A percentile compares a stretch with the other conserved stretches of the same genome.
phyloP scores from a whole-genome alignment of 2,329 filamentous ascomycete genomes.

The Colletotrichum sp. region DNA sequence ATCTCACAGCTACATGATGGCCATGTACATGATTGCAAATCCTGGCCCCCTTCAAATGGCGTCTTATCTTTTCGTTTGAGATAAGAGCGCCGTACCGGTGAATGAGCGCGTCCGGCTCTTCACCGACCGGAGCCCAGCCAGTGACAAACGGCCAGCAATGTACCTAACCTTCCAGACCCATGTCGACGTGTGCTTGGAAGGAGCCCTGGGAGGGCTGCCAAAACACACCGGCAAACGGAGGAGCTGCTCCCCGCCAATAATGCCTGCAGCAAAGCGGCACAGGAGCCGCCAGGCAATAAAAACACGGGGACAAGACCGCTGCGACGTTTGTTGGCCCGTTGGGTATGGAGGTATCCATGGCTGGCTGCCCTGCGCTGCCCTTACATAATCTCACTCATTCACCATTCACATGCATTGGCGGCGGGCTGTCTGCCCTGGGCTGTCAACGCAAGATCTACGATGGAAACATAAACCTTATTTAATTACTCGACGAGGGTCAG shows the following conservation, averaged over 20 bases:
- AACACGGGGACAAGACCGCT: not conserved
- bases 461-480: not conserved
- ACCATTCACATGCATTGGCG: not conserved
- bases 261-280: not conserved
- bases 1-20: not conserved
- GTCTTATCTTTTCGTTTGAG: not conserved
- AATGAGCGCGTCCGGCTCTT: not conserved
- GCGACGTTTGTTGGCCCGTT: not conserved
- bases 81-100: not conserved
- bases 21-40: not conserved
- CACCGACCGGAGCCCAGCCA: not conserved
- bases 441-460: not conserved
- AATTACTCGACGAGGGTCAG: not conserved
- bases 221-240: not conserved
- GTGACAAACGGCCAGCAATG: not conserved
- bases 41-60: not conserved
- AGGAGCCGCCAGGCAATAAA: not conserved
- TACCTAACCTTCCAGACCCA: not conserved
- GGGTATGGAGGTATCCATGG: not conserved
- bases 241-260: not conserved
- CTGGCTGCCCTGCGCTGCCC: not conserved
- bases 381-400: not conserved
- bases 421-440: not conserved
- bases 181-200: not conserved
- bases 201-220: not conserved